Conservation (phyloP, 1,284 basidiomycete genomes). For the Trametes hirsuta region DNA sequence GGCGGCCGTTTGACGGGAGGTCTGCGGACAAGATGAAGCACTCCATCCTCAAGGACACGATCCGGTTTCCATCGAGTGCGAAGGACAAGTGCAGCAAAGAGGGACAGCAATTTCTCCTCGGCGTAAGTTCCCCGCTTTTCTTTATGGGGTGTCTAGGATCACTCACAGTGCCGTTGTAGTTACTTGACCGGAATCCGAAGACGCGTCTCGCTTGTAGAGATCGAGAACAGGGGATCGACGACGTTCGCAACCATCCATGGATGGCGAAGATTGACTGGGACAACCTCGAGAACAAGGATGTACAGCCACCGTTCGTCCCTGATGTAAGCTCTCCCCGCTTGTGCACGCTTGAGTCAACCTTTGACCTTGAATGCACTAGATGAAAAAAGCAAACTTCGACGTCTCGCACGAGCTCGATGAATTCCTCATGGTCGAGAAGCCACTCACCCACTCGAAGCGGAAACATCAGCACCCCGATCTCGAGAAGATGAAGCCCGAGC, state of each 20-base stretch:
- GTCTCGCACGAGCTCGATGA: conserved; percentile 97
- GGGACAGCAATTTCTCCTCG: conserved; percentile 42
- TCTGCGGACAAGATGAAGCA: conserved; percentile 84
- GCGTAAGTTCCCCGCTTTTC: conserved; percentile 45
- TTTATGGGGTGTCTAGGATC: conserved; percentile 14
- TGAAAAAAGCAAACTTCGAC: conserved; percentile 96
- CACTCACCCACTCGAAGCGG: conserved; percentile 90
- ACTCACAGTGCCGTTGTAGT: conserved; percentile 46
- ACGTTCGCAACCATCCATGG: conserved; percentile 87
- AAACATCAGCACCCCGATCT: conserved; percentile 79
- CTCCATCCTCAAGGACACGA: conserved; percentile 72
- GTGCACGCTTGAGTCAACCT: background rate
- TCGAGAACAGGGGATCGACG: conserved; percentile 67
- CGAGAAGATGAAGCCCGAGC: conserved; percentile 86
- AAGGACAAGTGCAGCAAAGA: conserved; percentile 41
- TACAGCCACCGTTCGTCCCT: conserved; percentile 87
- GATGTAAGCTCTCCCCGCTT: conserved; percentile 61
- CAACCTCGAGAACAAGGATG: conserved; percentile 72
- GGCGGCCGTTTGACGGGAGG: conserved; percentile 88
- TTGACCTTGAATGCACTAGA: conserved; percentile 46
- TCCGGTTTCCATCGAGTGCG: conserved; percentile 66
- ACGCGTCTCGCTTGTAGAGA: conserved; percentile 83
- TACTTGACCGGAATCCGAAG: conserved; percentile 83
- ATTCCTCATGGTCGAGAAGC: conserved; percentile 95
- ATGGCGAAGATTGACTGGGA: conserved; percentile 85